Evolutionary conservation across 1,284 basidiomycete species (phyloP).

Genomic region (Chalciporus sp.): DNA sequence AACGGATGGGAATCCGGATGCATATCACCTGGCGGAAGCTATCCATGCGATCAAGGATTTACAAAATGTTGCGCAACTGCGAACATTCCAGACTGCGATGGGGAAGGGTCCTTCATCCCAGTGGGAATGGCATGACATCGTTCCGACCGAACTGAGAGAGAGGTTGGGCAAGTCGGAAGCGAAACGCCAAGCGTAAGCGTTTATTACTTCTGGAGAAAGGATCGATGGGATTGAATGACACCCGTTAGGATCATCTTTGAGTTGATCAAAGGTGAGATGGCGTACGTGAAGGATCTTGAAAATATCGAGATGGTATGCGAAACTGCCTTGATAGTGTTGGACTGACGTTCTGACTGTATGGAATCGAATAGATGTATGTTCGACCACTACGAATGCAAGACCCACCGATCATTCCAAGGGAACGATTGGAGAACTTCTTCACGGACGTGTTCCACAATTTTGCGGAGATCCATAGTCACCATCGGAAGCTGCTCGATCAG

Average conservation of each 20-base stretch:
- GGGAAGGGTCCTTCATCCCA: constrained; percentile 72
- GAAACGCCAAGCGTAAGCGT: constrained; percentile 85
- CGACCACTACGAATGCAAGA: constrained; percentile 73
- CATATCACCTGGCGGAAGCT: constrained; percentile 76
- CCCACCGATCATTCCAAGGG: constrained; percentile 75
- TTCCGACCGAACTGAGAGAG: constrained; percentile 67
- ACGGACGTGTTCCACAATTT: constrained; percentile 94
- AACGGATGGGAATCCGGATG: constrained; percentile 74
- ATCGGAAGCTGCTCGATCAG: constrained; percentile 74
- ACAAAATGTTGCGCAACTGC: constrained; percentile 75
- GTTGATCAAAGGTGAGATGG: constrained; percentile 94
- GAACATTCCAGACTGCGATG: constrained; percentile 87
- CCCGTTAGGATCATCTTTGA: constrained; percentile 84
- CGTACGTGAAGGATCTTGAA: constrained; percentile 91
- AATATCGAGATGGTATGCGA: constrained; percentile 65
- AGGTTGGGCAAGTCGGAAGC: constrained; percentile 75
- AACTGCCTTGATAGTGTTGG: neutral
- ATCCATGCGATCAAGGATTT: constrained; percentile 77
- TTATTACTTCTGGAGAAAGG: neutral
- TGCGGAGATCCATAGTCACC: constrained; percentile 74
- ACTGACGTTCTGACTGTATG: constrained; percentile 9
- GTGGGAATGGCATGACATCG: constrained; percentile 88
- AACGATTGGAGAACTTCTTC: constrained; percentile 79
- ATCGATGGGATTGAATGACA: neutral
- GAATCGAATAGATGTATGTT: constrained; percentile 65